Conservation (phyloP, 768 basidiomycete genomes). For the Boletus eberwhitei region DNA sequence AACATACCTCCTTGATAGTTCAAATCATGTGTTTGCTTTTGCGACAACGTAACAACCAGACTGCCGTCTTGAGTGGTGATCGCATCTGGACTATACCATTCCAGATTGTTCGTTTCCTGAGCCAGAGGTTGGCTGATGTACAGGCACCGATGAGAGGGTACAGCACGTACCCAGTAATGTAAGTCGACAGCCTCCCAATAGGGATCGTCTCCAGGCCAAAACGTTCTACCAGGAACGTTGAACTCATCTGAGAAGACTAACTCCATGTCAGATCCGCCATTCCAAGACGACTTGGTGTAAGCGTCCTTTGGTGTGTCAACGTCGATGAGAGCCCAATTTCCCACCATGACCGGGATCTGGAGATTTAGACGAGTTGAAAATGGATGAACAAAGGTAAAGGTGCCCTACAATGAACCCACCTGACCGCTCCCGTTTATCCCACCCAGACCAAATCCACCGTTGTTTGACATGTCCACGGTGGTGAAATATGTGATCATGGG, state of each 20-base stretch:
- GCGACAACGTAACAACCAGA: constrained; percentile 49
- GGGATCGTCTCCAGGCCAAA: constrained; percentile 82
- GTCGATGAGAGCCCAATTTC: constrained; percentile 58
- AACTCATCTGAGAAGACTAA: constrained; percentile 85
- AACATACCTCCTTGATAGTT: constrained; percentile 41
- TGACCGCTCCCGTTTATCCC: constrained; percentile 77
- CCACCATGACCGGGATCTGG: constrained; percentile 54
- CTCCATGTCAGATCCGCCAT: constrained; percentile 51
- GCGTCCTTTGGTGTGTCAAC: constrained; percentile 56
- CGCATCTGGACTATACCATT: constrained; percentile 55
- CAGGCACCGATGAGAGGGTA: constrained; percentile 26
- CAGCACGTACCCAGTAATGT: constrained; percentile 38
- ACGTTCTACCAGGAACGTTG: constrained; percentile 68
- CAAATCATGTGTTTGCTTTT: constrained; percentile 43
- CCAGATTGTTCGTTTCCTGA: constrained; percentile 47
- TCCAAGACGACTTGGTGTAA: constrained; percentile 50
- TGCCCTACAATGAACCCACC: constrained; percentile 31
- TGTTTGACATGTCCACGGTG: constrained; percentile 24
- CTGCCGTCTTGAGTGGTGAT: constrained; percentile 49
- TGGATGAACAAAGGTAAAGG: not conserved
- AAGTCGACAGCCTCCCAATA: constrained; percentile 67
- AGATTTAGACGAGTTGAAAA: not conserved
- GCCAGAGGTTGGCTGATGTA: constrained; percentile 23
- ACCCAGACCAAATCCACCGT: constrained; percentile 56
- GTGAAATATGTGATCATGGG: constrained; percentile 41